These are phyloP conservation scores for Psilocybe azurescens DNA, from an alignment of 768 basidiomycete genomes.

Conservation along the genomic window DNA sequence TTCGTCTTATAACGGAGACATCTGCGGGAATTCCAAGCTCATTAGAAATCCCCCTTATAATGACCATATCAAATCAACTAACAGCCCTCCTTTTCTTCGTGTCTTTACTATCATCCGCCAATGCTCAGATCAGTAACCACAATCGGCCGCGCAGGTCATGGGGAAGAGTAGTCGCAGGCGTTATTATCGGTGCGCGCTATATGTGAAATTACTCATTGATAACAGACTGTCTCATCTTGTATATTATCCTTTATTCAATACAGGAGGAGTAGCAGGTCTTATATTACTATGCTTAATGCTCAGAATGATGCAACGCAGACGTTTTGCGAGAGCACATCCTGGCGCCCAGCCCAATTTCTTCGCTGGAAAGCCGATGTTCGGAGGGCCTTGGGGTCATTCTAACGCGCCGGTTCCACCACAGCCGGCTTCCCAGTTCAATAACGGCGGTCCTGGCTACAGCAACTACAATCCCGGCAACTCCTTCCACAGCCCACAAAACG, in stretches of 20 bases:
- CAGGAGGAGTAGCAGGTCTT: background rate
- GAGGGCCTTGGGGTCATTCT: conserved; percentile 17
- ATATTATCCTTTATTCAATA: background rate
- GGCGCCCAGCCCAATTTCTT: background rate
- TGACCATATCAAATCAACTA: background rate
- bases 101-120: background rate
- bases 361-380: conserved; percentile 12
- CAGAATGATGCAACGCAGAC: conserved; percentile 7
- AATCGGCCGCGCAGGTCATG: background rate
- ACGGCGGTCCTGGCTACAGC: background rate
- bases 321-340: background rate
- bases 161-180: background rate
- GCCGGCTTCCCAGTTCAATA: background rate
- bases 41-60: background rate
- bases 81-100: background rate
- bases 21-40: background rate
- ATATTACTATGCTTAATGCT: background rate
- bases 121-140: background rate
- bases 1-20: background rate
- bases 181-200: background rate
- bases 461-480: background rate
- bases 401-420: background rate
- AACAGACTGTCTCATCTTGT: background rate
- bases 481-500: background rate
- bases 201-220: background rate